Conservation (phyloP, 495 filamentous ascomycete species). For the Tetracladium setigerum region DNA sequence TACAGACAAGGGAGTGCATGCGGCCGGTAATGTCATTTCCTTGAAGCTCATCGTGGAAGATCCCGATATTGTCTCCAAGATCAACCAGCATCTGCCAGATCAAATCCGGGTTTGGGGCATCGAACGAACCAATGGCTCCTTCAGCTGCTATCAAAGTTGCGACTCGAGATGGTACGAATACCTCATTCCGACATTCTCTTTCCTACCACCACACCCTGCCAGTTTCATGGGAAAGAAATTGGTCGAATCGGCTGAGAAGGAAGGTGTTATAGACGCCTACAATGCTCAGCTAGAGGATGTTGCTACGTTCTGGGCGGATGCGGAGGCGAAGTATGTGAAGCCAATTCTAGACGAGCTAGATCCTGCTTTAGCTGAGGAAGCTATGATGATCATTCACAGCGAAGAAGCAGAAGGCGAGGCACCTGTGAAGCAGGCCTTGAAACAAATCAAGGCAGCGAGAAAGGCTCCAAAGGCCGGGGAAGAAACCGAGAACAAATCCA, state of each 20-base stretch:
- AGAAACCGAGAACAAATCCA: conserved; percentile 3
- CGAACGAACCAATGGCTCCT: conserved; percentile 71
- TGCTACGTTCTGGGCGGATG: conserved; percentile 68
- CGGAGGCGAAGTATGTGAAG: conserved; percentile 67
- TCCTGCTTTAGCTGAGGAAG: conserved; percentile 32
- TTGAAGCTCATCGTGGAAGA: conserved; percentile 95
- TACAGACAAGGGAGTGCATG: conserved; percentile 97
- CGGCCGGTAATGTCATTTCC: conserved; percentile 91
- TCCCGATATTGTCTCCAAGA: conserved; percentile 74
- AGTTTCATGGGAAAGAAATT: conserved; percentile 77
- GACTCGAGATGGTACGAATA: conserved; percentile 97
- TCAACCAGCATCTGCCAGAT: conserved; percentile 74
- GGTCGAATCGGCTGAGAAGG: conserved; percentile 61
- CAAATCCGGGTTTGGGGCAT: conserved; percentile 95
- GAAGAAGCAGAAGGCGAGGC: conserved; percentile 21
- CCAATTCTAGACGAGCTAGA: conserved; percentile 54
- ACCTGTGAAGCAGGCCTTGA: conserved; percentile 1
- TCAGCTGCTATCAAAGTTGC: conserved; percentile 87
- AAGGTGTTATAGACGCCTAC: conserved; percentile 60
- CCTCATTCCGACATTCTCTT: conserved; percentile 82
- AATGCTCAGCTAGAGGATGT: conserved; percentile 67
- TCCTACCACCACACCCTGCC: conserved; percentile 83
- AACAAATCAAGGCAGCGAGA: background rate
- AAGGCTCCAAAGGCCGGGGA: conserved; percentile 4
- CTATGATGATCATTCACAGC: conserved; percentile 30